Evolutionary conservation across 106 monocot species (phyloP).

Genomic region (Allium cepa): DNA sequence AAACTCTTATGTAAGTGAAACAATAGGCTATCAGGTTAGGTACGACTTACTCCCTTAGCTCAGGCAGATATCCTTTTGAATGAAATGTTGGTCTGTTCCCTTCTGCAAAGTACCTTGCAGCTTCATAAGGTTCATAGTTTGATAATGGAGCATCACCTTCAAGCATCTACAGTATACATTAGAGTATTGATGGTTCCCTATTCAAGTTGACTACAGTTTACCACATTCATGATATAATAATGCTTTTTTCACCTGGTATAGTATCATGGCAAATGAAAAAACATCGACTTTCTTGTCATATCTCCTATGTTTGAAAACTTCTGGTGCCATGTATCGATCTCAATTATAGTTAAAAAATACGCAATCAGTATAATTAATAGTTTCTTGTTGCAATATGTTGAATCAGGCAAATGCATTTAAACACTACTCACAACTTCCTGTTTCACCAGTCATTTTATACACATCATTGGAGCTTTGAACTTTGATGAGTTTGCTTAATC

Average conservation of each 20-base stretch:
- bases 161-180: slow-evolving; percentile 63
- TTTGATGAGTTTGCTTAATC: slow-evolving; percentile 91
- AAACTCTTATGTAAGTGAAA: no score
- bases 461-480: slow-evolving; percentile 82
- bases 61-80: slow-evolving; percentile 56
- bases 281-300: slow-evolving; percentile 99
- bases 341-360: background rate
- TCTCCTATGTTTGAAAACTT: slow-evolving; percentile 93
- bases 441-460: slow-evolving; percentile 99
- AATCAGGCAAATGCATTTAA: no score
- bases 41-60: slow-evolving; percentile 51
- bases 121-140: slow-evolving; percentile 88
- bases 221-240: no score
- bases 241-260: slow-evolving; percentile 67
- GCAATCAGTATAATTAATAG: no score
- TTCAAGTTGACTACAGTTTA: no score
- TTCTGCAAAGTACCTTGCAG: slow-evolving; percentile 74
- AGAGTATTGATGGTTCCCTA: background rate
- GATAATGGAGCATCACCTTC: slow-evolving; percentile 89
- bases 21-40: no score
- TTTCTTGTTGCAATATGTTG: no score
- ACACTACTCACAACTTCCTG: slow-evolving; percentile 85
- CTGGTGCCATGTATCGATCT: slow-evolving; percentile 97
- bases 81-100: slow-evolving; percentile 73
- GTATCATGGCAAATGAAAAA: slow-evolving; percentile 98